Conservation (phyloP, 106 monocot species). For the Gastrodia elata region DNA sequence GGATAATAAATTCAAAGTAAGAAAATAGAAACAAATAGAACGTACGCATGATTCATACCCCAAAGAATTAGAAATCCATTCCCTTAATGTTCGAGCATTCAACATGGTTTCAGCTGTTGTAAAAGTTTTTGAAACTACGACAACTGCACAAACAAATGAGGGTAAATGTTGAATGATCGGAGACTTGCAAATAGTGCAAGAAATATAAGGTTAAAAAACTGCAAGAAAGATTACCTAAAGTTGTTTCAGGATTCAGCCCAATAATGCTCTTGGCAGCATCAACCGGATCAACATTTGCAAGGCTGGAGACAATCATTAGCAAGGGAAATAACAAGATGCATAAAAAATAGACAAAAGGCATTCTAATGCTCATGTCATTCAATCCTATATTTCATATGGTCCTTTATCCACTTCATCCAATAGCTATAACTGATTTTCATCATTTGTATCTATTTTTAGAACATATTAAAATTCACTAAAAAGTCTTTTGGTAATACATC, state of each 20-base stretch:
- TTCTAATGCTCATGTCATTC: too few relatives aligned
- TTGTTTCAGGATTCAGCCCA: constrained; percentile 87
- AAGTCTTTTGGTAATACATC: too few relatives aligned
- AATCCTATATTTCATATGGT: too few relatives aligned
- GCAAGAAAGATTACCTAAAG: constrained; percentile 42
- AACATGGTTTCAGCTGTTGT: constrained; percentile 97
- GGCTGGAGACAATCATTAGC: constrained; percentile 29
- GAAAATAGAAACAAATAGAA: not conserved
- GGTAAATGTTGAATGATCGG: not conserved
- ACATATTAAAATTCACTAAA: too few relatives aligned
- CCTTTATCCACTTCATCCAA: too few relatives aligned
- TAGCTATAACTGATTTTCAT: too few relatives aligned
- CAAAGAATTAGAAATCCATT: constrained; percentile 75
- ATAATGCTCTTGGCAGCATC: constrained; percentile 68
- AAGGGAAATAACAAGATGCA: not conserved
- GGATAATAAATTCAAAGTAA: not conserved
- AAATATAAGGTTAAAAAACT: constrained; percentile 3
- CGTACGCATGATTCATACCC: constrained; percentile 29
- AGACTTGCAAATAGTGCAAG: not conserved
- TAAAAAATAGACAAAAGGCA: not conserved
- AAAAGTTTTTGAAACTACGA: constrained; percentile 96
- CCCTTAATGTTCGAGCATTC: constrained; percentile 92
- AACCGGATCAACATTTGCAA: constrained; percentile 97
- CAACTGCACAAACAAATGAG: constrained; percentile 40
- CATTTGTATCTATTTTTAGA: too few relatives aligned